Evolutionary conservation across 1,284 basidiomycete species (phyloP).

Genomic region (Trichosporon sp.): DNA sequence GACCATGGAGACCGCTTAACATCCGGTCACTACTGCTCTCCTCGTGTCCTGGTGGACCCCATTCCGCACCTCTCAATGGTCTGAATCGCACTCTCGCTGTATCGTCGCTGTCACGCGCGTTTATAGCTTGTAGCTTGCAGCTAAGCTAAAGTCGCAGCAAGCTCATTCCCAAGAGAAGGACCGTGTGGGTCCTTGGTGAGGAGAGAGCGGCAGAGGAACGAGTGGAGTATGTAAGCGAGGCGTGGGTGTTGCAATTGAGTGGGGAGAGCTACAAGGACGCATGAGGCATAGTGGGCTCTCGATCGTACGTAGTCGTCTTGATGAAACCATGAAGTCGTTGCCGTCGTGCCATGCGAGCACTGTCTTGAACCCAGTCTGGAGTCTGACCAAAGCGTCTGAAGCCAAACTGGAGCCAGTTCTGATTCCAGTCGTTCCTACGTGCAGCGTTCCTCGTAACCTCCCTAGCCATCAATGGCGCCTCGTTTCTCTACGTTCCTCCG

Average conservation of each 20-base stretch:
- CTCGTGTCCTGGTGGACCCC: no score
- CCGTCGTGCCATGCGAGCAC: background rate
- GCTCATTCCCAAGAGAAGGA: background rate
- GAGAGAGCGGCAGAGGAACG: background rate
- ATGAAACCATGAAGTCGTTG: background rate
- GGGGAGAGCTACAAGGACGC: background rate
- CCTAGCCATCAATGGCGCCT: no score
- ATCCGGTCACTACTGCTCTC: no score
- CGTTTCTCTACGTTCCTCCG: background rate
- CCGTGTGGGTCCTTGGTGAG: background rate
- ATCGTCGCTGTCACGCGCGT: background rate
- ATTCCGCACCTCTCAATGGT: background rate
- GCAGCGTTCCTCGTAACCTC: background rate
- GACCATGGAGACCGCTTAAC: no score
- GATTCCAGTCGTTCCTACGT: background rate
- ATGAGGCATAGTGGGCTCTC: slow-evolving; percentile 2
- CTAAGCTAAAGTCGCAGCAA: background rate
- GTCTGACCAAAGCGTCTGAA: no score
- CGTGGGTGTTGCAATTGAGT: slow-evolving; percentile 2
- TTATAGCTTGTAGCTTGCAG: background rate
- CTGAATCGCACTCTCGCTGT: background rate
- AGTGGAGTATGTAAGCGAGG: background rate
- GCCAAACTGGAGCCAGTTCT: background rate
- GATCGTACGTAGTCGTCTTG: slow-evolving; percentile 2
- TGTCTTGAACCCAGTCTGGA: no score